Evolutionary conservation across 2,329 filamentous ascomycete genomes (phyloP).

Genomic region (Clonostachys solani): DNA sequence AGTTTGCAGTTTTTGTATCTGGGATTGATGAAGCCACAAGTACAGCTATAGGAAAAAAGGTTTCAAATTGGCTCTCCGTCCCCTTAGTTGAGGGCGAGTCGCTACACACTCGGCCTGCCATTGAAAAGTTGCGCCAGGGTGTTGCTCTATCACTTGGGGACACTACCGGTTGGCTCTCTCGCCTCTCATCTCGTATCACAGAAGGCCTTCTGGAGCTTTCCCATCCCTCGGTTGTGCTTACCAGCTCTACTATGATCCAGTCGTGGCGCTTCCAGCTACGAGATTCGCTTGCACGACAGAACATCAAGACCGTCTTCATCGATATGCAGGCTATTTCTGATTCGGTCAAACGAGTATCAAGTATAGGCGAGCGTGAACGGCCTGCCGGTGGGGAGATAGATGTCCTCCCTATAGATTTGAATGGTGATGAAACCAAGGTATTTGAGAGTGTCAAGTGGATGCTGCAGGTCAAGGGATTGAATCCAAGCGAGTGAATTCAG

Average conservation of each 20-base stretch:
- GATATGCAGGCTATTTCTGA: slow-evolving; percentile 24
- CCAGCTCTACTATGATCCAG: slow-evolving; percentile 30
- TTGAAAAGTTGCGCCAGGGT: slow-evolving; percentile 21
- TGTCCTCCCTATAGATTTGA: slow-evolving; percentile 21
- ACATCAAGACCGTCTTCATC: slow-evolving; percentile 21
- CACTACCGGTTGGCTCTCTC: slow-evolving; percentile 19
- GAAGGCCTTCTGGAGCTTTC: slow-evolving; percentile 17
- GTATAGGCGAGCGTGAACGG: slow-evolving; percentile 17
- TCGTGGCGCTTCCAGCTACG: slow-evolving; percentile 25
- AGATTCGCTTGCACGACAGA: slow-evolving; percentile 7
- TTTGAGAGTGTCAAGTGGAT: slow-evolving; percentile 11
- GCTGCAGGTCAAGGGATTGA: too few relatives aligned
- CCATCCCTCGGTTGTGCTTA: slow-evolving; percentile 21
- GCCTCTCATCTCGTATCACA: slow-evolving; percentile 12
- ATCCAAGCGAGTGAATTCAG: too few relatives aligned
- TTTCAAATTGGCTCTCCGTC: slow-evolving; percentile 18
- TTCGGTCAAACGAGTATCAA: slow-evolving; percentile 19
- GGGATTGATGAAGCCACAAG: slow-evolving; percentile 36
- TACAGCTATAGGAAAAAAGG: slow-evolving; percentile 22
- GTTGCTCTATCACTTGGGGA: slow-evolving; percentile 24
- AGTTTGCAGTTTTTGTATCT: slow-evolving; percentile 24
- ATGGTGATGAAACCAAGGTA: slow-evolving; percentile 5
- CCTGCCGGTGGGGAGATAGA: slow-evolving; percentile 21
- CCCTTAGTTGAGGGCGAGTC: slow-evolving; percentile 35
- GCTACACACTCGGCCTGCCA: slow-evolving; percentile 22